phyloP scores from a whole-genome alignment of 345 rosid genomes.

The Lenwebbia sp. region DNA sequence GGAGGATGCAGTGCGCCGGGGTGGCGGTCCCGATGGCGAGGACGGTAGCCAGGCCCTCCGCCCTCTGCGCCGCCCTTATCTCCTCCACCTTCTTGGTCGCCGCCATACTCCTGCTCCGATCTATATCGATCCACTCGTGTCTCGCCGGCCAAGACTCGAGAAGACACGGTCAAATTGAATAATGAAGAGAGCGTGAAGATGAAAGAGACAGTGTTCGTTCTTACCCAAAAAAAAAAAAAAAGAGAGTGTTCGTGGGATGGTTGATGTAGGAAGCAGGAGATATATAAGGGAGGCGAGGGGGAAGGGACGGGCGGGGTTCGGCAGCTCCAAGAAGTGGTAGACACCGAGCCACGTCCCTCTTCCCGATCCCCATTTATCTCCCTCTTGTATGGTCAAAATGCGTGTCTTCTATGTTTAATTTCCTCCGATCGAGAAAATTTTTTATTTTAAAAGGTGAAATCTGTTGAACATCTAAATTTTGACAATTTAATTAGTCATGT shows the following conservation, averaged over 20 bases:
- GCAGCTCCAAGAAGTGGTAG: constrained; percentile 3
- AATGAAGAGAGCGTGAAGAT: neutral
- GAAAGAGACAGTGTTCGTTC: too few relatives aligned
- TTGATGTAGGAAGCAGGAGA: neutral
- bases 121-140: neutral
- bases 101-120: neutral
- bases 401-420: neutral
- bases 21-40: constrained; percentile 63
- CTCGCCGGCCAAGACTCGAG: neutral
- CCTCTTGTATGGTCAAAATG: neutral
- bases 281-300: constrained; percentile 5
- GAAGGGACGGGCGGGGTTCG: constrained; percentile 27
- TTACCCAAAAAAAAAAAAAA: too few relatives aligned
- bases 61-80: constrained; percentile 50
- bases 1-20: constrained; percentile 35
- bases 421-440: neutral
- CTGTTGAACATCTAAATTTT: too few relatives aligned
- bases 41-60: constrained; percentile 46
- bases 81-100: constrained; percentile 23
- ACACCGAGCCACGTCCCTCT: neutral
- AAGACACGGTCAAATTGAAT: neutral
- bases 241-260: neutral
- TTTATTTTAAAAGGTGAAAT: too few relatives aligned
- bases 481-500: too few relatives aligned
- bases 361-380: neutral